These are phyloP conservation scores for Quercus tomentella DNA, from an alignment of 331 rosid genomes.

Conservation along the genomic window DNA sequence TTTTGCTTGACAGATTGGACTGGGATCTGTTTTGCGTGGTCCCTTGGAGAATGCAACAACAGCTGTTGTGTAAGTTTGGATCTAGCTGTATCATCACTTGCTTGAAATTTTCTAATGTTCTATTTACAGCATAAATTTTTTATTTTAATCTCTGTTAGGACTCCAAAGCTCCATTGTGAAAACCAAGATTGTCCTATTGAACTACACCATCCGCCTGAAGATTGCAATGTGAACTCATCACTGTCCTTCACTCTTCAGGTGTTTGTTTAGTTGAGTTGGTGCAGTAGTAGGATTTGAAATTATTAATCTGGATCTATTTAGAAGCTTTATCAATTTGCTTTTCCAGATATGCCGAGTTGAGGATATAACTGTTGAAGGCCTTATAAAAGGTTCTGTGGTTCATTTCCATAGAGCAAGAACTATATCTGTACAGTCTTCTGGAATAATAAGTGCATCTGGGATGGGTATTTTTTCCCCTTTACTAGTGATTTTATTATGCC, in stretches of 20 bases:
- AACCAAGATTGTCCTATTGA: conserved; percentile 71
- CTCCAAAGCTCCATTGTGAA: conserved; percentile 82
- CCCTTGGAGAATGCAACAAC: conserved; percentile 85
- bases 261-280: conserved; percentile 14
- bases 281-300: conserved; percentile 14
- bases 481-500: not conserved
- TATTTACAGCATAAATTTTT: conserved; percentile 15
- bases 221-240: conserved; percentile 96
- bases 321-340: conserved; percentile 22
- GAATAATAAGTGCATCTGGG: conserved; percentile 81
- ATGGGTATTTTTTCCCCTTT: conserved; percentile 63
- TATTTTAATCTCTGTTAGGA: conserved; percentile 41
- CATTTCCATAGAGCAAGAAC: conserved; percentile 98
- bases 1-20: conserved; percentile 68
- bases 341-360: conserved; percentile 94
- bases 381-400: conserved; percentile 90
- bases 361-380: conserved; percentile 82
- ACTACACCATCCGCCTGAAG: conserved; percentile 91
- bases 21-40: conserved; percentile 91
- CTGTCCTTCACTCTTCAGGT: conserved; percentile 97
- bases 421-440: conserved; percentile 66
- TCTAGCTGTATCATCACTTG: conserved; percentile 18
- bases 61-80: conserved; percentile 65
- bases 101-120: conserved; percentile 12
- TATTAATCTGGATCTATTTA: conserved; percentile 10